A percentile compares a stretch with the other conserved stretches of the same genome.
Conservation (phyloP, 176 grass and related monocot genomes). For the Oryza officinalis region DNA sequence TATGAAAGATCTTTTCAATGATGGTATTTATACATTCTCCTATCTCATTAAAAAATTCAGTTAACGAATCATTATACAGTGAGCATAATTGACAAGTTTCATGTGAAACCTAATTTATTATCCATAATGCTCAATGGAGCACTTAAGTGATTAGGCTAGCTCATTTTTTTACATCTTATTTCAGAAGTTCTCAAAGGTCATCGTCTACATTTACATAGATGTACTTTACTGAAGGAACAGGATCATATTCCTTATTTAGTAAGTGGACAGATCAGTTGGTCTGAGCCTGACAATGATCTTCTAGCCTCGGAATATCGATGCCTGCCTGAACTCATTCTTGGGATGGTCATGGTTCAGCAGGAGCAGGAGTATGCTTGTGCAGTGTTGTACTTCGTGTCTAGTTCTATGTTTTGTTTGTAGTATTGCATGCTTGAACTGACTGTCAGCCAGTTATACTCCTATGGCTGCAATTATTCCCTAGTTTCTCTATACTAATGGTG, state of each 20-base stretch:
- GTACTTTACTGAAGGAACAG: not conserved
- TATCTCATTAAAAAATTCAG: slow-evolving; percentile 29
- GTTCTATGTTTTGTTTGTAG: not conserved
- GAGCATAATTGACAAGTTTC: slow-evolving; percentile 11
- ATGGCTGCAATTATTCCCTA: not conserved
- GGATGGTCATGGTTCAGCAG: not conserved
- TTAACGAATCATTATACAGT: slow-evolving; percentile 12
- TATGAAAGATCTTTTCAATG: slow-evolving; percentile 91
- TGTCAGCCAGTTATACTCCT: not conserved
- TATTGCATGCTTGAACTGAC: not conserved
- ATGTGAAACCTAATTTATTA: not conserved
- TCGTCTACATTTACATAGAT: not conserved
- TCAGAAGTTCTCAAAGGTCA: not conserved
- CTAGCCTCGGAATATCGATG: not conserved
- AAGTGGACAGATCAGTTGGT: not conserved
- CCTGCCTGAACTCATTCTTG: not conserved
- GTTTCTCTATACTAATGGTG: not conserved
- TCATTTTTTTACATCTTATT: slow-evolving; percentile 17
- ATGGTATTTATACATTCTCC: slow-evolving; percentile 56
- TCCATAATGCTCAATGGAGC: not conserved
- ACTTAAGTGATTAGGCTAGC: not conserved
- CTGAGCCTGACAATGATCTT: not conserved
- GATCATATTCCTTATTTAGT: not conserved
- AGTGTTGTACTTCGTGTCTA: not conserved
- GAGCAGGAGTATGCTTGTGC: not conserved